These are phyloP conservation scores for Hypoxylon sp. DNA, from an alignment of 2,329 filamentous ascomycete genomes.

Conservation along the genomic window DNA sequence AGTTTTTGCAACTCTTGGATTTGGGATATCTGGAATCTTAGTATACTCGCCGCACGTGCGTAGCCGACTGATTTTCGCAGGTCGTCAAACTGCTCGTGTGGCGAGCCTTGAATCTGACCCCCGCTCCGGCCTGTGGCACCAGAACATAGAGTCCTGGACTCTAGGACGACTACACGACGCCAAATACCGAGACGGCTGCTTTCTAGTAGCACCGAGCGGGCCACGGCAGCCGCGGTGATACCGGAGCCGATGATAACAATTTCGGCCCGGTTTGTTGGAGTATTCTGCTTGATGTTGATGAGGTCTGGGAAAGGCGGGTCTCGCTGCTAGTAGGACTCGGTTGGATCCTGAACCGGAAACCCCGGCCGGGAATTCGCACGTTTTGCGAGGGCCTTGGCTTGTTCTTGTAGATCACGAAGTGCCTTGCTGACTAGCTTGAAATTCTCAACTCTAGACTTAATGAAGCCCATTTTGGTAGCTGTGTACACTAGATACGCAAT, in stretches of 20 bases:
- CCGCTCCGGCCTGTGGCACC: conserved; percentile 70
- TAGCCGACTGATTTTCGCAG: conserved; percentile 54
- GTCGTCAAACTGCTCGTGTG: conserved; percentile 59
- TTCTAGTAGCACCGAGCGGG: conserved; percentile 53
- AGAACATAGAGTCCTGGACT: conserved; percentile 64
- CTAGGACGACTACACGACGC: conserved; percentile 61
- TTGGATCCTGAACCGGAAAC: conserved; percentile 60
- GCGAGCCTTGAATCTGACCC: conserved; percentile 64
- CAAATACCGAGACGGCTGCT: conserved; percentile 1
- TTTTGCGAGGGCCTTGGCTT: conserved; percentile 51
- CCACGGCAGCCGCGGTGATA: conserved; percentile 64
- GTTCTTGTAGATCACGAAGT: conserved; percentile 49
- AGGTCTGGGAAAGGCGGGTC: conserved; percentile 61
- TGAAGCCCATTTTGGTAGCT: conserved; percentile 53
- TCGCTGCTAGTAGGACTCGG: conserved; percentile 63
- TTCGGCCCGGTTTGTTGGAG: conserved; percentile 60
- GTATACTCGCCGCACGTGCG: conserved; percentile 58
- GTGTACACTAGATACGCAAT: not conserved
- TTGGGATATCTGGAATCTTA: conserved; percentile 62
- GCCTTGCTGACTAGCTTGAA: conserved; percentile 48
- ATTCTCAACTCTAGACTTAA: conserved; percentile 53
- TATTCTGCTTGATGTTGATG: conserved; percentile 53
- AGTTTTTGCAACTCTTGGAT: conserved; percentile 58
- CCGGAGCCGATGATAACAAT: conserved; percentile 69
- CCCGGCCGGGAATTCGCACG: conserved; percentile 57